Evolutionary conservation across 164 flowering plant species (phyloP), one percentile per base, ranked within the genome.

Genomic region (Cinnamomum chago): DNA sequence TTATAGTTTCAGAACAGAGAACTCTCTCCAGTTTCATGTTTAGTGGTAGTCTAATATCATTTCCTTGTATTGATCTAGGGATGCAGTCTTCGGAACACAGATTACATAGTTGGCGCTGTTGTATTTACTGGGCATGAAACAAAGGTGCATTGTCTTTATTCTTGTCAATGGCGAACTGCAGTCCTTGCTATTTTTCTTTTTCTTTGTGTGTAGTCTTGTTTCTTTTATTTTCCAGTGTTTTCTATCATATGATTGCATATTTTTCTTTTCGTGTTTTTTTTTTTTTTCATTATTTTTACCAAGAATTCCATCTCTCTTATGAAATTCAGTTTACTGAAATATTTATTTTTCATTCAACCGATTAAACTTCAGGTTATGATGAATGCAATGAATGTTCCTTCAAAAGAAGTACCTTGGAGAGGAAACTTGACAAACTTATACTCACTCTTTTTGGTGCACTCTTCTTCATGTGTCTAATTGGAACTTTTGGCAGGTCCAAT

Each of bases 371-470:
- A 95, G 99, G 99, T 95, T 79, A 95, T 95, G 99, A 95, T 95
- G 99, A 95, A 95, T 83, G 70, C 99, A 35, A 95, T 95, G 99
- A 95, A 92, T 84, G 95, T 92, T 65, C 99, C 98, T 79, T 95
- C 66, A 95, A 95, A 81, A 85, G 99, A 82, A 95, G 99, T 83
- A 95, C 99, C 47, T 83, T 95, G 73, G 99, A 95, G 81, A 93
- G 87, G 90, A 95, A 95, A 81, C 96, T 95, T 73, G 99, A 95
- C 87, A 90, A 92, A 81, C 95, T 95, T 71, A 95, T 95, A 68
- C 88, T 93, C 35, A 55, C 89, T 33, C 89, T 95, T 47, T 92
- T 95, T 80, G 84, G 84, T 74, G 82, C 75, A 81, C 95, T 95
- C 65, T 90, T 91, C 76, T 20, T 65, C 62, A 92, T 95, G 99